Evolutionary conservation across 176 grass and related monocot species (phyloP), one percentile per base, ranked within the genome.

Genomic region (bread wheat (Triticum aestivum)): DNA sequence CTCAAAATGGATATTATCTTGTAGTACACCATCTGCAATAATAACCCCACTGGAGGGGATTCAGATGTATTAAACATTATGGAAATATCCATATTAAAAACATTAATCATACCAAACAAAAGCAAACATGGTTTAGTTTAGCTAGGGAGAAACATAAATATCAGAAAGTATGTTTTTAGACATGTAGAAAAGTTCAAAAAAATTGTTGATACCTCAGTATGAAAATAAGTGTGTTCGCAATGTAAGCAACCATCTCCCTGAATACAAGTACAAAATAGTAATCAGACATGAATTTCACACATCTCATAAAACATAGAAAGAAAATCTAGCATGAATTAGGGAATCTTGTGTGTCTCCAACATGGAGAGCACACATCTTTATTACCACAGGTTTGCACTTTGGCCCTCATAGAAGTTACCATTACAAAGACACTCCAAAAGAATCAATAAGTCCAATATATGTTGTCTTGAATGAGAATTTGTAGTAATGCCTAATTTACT

Each of bases 191-290:
- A 33, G 49, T 61, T 73, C 5, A 73, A 45, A 73, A 41, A 41
- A 41, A 5, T 42, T 45, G 49, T 20, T 20, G 83, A 54, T 95
- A 98, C 96, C 96, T 98, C 81, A 98, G 73, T 82, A 98, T 98
- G 91, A 98, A 98, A 81, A 98, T 92, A 65, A 98, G 69, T 62
- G 96, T 98, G 69, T 98, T 98, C 17, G 96, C 96, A 79, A 98
- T 98, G 78, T 98, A 98, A 49, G 96, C 80, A 61, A 98, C 91
- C 90, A 98, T 98, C 88, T 95, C 96, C 96, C 96, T 98, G 86
- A 83, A 89, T 88, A 38, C 37, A 38, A 8, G 6, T 38, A 38
- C 34, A 35, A 35, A 35, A 35, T 35, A 35, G 34, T 35, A 35
- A 35, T 35, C 34, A 35, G 34, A 1, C 34, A 35, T 35, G 34